Conservation (phyloP, 345 rosid genomes). For the Syzygium oleosum region DNA sequence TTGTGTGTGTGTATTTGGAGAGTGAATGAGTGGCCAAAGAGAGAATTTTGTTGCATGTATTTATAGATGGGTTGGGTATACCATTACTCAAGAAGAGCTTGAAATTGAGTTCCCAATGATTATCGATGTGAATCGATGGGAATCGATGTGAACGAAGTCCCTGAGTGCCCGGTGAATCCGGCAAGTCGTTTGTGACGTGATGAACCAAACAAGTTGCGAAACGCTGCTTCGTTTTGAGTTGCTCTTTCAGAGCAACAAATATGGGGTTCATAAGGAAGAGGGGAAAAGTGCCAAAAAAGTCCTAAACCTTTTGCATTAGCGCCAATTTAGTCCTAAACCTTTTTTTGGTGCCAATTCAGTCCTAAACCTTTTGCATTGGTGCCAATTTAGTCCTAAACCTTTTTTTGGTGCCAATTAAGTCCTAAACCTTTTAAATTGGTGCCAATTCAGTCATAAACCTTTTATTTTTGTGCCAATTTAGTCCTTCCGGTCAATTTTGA, state of each 20-base stretch:
- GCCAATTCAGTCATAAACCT: too few relatives aligned
- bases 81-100: background rate
- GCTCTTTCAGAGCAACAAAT: background rate
- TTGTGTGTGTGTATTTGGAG: background rate
- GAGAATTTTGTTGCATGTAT: background rate
- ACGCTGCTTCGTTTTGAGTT: background rate
- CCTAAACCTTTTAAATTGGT: too few relatives aligned
- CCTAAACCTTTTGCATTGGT: too few relatives aligned
- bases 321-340: too few relatives aligned
- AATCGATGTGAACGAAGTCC: background rate
- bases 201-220: background rate
- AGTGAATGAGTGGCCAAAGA: background rate
- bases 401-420: too few relatives aligned
- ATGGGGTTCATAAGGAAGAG: background rate
- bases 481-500: too few relatives aligned
- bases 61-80: background rate
- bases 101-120: background rate
- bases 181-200: background rate
- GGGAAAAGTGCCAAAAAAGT: too few relatives aligned
- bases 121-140: background rate
- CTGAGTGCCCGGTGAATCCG: background rate
- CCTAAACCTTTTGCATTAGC: too few relatives aligned
- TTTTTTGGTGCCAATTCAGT: too few relatives aligned
- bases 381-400: too few relatives aligned
- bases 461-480: too few relatives aligned